Conservation (phyloP, 192 early-diverging fungal genomes). For the Entomortierella beljakovae region DNA sequence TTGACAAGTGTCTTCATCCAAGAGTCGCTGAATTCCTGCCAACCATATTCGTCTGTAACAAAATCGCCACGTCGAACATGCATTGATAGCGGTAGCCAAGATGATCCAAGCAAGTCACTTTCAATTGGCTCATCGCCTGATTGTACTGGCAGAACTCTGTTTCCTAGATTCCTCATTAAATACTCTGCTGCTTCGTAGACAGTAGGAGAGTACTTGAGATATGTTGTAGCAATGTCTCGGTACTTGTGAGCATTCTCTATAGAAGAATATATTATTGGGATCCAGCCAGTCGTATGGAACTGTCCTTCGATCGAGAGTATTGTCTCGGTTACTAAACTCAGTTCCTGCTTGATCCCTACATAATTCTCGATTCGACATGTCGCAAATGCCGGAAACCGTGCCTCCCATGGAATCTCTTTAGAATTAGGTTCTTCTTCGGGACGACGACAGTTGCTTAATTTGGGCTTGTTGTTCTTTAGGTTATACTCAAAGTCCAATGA, state of each 20-base stretch:
- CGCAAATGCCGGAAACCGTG: conserved; percentile 30
- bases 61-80: conserved; percentile 39
- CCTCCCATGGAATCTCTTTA: conserved; percentile 14
- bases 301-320: conserved; percentile 33
- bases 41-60: conserved; percentile 18
- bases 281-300: conserved; percentile 41
- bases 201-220: conserved; percentile 14
- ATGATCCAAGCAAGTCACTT: not conserved
- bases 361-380: conserved; percentile 33
- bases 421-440: conserved; percentile 15
- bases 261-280: conserved; percentile 8
- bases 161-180: not conserved
- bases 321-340: not conserved
- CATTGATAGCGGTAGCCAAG: conserved; percentile 32
- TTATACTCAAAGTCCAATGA: conserved; percentile 19
- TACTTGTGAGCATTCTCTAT: conserved; percentile 10
- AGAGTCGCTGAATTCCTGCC: conserved; percentile 13
- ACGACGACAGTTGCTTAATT: not conserved
- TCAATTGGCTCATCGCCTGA: not conserved
- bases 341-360: conserved; percentile 26
- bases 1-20: conserved; percentile 28
- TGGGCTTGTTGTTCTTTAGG: not conserved
- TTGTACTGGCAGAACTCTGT: not conserved
- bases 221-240: conserved; percentile 7
- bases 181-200: conserved; percentile 23